Evolutionary conservation across 139 green algal genomes (phyloP), one percentile per base, ranked within the genome.

Genomic region (Yamagishiella unicocca): DNA sequence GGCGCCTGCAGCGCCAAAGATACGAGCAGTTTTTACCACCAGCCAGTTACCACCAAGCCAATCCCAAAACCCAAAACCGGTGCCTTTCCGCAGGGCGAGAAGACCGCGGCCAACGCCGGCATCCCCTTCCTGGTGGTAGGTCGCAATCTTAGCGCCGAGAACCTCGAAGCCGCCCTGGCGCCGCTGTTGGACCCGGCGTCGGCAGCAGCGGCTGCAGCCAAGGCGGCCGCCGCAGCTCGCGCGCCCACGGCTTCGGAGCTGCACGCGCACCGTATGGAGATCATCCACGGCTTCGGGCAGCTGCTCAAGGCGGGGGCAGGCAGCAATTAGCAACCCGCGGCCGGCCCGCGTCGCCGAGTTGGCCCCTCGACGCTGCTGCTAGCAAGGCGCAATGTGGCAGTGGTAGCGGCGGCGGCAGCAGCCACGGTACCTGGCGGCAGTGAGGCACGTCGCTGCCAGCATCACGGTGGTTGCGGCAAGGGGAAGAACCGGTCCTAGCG

Each of bases 71-170:
- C 42, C 58, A 6, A 27, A 9, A 17, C 58, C 19, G 6, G 19
- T 24, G 58, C 58, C 19, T 42, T 19, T 31, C n/a, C 22, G 17
- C 85, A 90, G 86, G 86, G 35, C 29, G 86, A 90, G 67, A 27
- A n/a, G 7, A 90, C 77, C 24, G 86, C 86, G 0, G 78, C 68
- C 86, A 90, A 90, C 54, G 45, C 54, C 0, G 66, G 72, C 53
- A 75, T 90, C 8, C 86, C 86, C 27, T 83, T 83, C 38, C 12
- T 87, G 12, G 61, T 77, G 77, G 77, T 87, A 50, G 86, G 86
- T 4, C 77, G 86, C 53, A 35, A 90, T 33, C 67, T 90, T 53
- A 90, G n/a, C 29, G 67, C 50, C 24, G 31, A 40, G 53, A 87
- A 83, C 77, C 86, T 90, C 17, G 12, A 12, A 2, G 29, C 54